Conservation (phyloP, 2,329 filamentous ascomycete genomes). For the Verticillium tricorpus region DNA sequence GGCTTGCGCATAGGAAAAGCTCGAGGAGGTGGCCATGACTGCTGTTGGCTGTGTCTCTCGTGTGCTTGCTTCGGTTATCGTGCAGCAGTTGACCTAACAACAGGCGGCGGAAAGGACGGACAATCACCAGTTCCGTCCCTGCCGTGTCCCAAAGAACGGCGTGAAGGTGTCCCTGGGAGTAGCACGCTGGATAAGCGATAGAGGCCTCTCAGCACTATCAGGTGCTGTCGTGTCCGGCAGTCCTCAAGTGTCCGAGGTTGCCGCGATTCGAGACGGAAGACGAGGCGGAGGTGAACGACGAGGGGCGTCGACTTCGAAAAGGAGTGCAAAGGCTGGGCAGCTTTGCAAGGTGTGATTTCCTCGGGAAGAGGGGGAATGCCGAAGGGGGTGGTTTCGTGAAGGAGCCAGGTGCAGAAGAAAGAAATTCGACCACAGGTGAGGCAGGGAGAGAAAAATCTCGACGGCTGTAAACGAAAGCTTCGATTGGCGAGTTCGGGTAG, state of each 20-base stretch:
- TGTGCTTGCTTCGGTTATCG: neutral
- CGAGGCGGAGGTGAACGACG: neutral
- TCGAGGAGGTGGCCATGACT: slow-evolving; percentile 50
- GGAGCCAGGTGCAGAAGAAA: neutral
- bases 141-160: neutral
- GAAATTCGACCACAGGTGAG: neutral
- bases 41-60: neutral
- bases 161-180: neutral
- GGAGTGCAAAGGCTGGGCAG: neutral
- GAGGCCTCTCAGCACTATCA: neutral
- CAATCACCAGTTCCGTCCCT: slow-evolving; percentile 1
- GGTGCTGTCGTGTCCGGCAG: neutral
- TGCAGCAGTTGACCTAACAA: neutral
- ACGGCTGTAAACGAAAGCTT: neutral
- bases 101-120: slow-evolving; percentile 3
- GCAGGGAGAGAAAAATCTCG: neutral
- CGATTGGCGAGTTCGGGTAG: slow-evolving; percentile 1
- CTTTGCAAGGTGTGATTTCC: neutral
- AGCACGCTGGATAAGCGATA: neutral
- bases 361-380: neutral
- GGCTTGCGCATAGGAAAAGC: slow-evolving; percentile 93
- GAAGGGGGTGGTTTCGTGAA: neutral
- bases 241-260: neutral
- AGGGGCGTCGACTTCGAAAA: neutral
- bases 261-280: neutral